A percentile compares a stretch with the other conserved stretches of the same genome.
Conservation (phyloP, 331 rosid species). For the Acacia concinna region DNA sequence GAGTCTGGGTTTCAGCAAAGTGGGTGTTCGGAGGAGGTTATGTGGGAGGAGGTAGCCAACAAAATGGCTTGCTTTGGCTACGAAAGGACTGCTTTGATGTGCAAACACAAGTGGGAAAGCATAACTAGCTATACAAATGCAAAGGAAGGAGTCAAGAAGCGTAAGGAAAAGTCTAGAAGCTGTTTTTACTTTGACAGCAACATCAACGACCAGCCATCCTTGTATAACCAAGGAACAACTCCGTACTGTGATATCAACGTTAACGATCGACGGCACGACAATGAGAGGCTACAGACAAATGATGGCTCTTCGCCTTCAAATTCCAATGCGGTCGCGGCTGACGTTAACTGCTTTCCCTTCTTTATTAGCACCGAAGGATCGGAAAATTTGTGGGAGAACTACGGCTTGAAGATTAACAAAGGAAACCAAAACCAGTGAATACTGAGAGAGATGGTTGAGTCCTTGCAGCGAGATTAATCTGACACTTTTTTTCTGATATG, state of each 20-base stretch:
- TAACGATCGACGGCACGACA: conserved; percentile 42
- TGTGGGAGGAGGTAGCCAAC: conserved; percentile 16
- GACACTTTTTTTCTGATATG: conserved; percentile 32
- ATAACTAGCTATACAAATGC: conserved; percentile 23
- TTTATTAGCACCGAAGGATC: conserved; percentile 68
- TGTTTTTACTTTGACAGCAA: conserved; percentile 52
- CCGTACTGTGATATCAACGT: conserved; percentile 56
- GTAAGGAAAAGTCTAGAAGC: conserved; percentile 69
- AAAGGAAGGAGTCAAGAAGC: conserved; percentile 56
- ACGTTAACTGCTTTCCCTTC: conserved; percentile 71
- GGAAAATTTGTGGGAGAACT: conserved; percentile 88
- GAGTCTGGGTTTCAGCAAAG: background rate
- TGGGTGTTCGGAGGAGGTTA: conserved; percentile 5
- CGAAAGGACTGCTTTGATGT: background rate
- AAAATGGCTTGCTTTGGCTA: conserved; percentile 11
- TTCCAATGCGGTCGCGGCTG: conserved; percentile 58
- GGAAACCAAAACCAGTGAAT: conserved; percentile 57
- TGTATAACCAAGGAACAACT: conserved; percentile 45
- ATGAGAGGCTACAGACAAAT: conserved; percentile 39
- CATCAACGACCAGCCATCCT: conserved; percentile 43
- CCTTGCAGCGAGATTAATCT: conserved; percentile 29
- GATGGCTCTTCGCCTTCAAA: conserved; percentile 65
- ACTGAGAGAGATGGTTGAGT: conserved; percentile 21
- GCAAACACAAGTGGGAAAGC: conserved; percentile 35
- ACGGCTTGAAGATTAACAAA: conserved; percentile 73